phyloP scores from a whole-genome alignment of 2,329 filamentous ascomycete genomes.

The Apiospora koreana region DNA sequence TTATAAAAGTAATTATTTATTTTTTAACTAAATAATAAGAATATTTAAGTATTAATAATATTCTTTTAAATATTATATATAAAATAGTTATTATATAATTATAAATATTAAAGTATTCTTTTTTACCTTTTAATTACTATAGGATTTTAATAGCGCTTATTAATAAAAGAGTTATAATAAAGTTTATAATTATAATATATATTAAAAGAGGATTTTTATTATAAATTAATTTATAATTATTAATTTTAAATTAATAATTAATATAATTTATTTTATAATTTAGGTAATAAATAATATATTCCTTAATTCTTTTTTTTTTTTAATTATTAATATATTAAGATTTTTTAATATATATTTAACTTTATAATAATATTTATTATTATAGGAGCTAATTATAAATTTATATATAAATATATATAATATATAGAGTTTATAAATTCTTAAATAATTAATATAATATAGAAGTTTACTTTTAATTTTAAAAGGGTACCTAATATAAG shows the following conservation, averaged over 20 bases:
- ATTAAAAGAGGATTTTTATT: background rate
- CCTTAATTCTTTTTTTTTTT: background rate
- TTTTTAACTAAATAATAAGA: background rate
- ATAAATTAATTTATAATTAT: background rate
- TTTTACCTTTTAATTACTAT: background rate
- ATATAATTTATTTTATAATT: background rate
- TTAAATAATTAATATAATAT: constrained; percentile 5
- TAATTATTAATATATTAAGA: background rate
- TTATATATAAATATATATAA: background rate
- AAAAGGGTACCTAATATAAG: background rate
- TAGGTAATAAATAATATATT: background rate
- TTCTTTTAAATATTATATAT: no score
- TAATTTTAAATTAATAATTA: background rate
- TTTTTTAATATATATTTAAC: background rate
- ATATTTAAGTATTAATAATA: background rate
- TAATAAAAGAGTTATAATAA: background rate
- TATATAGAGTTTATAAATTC: background rate
- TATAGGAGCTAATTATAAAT: background rate
- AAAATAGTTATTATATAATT: background rate
- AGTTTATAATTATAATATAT: no score
- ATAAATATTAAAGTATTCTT: no score
- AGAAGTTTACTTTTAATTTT: background rate
- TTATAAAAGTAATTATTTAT: background rate
- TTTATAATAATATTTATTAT: background rate
- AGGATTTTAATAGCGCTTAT: background rate